Base-by-base conservation (phyloP, 371 early-diverging fungal genomes). In the Mortierella polycephala region DNA sequence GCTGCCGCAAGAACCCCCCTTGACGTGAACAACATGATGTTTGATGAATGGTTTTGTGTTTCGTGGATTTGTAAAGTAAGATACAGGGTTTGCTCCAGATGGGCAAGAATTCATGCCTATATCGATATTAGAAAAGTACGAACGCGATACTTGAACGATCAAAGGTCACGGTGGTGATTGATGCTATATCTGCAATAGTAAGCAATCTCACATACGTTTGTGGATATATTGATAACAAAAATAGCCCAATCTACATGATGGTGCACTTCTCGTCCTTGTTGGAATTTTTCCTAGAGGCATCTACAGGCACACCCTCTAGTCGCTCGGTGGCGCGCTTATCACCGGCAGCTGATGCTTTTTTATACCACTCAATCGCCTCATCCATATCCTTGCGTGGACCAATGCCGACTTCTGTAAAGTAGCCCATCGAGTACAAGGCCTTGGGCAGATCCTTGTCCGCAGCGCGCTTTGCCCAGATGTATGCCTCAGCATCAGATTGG, bases 401-500 rank as follows among this genome's bases (percentile, higher is more conserved):
- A 66, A 95, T 93, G 30, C 95, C 95, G 52, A 91, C 87, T 72
- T 96, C 96, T 18, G 89, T 88, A 59, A 93, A 95, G 67, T 95
- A 94, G 21, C 93, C 96, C 42, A 96, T 90, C 16, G 95, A 94
- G 81, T 94, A 95, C 73, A 95, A 91, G 8, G 96, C 96, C 81
- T 95, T 95, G 12, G 95, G 88, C 37, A 94, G 68, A 11, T 92
- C 92, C 76, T 93, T 91, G 63, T 95, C 95, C 3, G 96, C 96
- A 1, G 96, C 94, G 47, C 92, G 86, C 60, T 86, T 87, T 9
- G 96, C 95, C 96, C 96, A 96, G 18, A 92, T 71, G 71, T 93
- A 96, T 11, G 96, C 96, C 80, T 95, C 94, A 41, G 87, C 88
- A 76, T 96, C 96, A n/a, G 89, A 90, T 75, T 94, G 95, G 21